Evolutionary conservation across 305 asterid genomes (phyloP).

Genomic region (Fraxinus ornus): DNA sequence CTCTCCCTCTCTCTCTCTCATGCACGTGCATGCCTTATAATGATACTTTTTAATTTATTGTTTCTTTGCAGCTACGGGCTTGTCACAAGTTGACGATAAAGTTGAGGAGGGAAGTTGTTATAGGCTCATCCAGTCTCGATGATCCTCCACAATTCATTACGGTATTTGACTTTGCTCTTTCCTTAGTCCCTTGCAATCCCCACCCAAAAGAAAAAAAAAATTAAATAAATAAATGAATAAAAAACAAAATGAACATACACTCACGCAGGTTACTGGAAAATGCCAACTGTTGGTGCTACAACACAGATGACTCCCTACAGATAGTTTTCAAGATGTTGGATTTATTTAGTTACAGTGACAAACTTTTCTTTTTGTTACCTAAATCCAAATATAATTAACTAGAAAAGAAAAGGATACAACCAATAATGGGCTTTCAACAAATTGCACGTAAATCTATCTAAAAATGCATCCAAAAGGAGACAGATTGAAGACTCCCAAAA

Average conservation of each 20-base stretch:
- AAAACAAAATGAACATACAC: background rate
- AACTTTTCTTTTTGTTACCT: background rate
- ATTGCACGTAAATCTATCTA: background rate
- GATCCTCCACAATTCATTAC: conserved; percentile 93
- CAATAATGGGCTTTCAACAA: background rate
- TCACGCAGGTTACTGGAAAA: background rate
- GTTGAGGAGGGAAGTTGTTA: conserved; percentile 81
- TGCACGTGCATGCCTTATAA: background rate
- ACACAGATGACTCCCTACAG: background rate
- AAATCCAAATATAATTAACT: background rate
- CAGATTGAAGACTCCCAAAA: background rate
- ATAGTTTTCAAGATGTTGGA: background rate
- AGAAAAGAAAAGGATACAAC: background rate
- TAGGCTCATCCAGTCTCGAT: conserved; percentile 96
- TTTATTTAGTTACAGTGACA: background rate
- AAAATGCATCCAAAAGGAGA: background rate
- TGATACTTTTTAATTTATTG: background rate
- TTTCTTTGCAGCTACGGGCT: conserved; percentile 72
- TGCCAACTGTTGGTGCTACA: background rate
- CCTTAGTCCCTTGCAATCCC: background rate
- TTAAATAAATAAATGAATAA: too few species aligned
- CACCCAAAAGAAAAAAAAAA: background rate
- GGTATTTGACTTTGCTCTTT: conserved; percentile 43
- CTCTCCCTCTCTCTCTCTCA: background rate
- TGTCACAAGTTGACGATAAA: conserved; percentile 87